phyloP scores from a whole-genome alignment of 805 yeast species.

The Candida boidinii region DNA sequence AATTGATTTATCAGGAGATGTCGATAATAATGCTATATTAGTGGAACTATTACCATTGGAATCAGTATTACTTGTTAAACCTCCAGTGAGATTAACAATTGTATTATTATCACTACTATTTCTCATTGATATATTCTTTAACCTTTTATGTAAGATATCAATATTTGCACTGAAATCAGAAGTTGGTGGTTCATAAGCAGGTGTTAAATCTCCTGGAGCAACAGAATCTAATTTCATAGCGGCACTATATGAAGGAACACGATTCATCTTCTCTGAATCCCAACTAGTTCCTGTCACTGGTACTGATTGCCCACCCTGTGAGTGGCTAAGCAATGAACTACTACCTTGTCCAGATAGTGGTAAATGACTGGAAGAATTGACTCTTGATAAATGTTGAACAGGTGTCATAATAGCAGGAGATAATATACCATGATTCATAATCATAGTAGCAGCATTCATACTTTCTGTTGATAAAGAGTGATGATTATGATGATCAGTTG shows the following conservation, averaged over 20 bases:
- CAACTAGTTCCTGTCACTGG: conserved; percentile 6
- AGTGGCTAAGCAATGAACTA: no score
- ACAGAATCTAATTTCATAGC: conserved; percentile 51
- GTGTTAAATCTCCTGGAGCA: conserved; percentile 51
- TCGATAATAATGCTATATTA: no score
- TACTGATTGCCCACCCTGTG: conserved; percentile 2
- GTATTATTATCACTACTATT: conserved; percentile 4
- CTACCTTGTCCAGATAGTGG: conserved; percentile 5
- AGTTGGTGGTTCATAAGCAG: conserved; percentile 54
- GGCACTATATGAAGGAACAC: conserved; percentile 79
- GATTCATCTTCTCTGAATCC: conserved; percentile 25
- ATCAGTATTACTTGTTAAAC: no score
- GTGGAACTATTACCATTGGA: no score
- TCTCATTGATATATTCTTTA: conserved; percentile 13
- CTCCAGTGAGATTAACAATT: no score
- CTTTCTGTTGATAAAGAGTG: neutral
- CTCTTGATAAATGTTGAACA: conserved; percentile 51
- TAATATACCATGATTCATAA: conserved; percentile 1
- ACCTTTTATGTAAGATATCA: conserved; percentile 22
- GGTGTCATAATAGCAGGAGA: conserved; percentile 45
- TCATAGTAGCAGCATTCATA: conserved; percentile 3
- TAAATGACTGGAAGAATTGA: conserved; percentile 34
- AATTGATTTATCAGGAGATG: no score
- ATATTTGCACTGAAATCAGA: conserved; percentile 29
- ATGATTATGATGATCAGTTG: neutral